phyloP scores from a whole-genome alignment of 2,329 filamentous ascomycete genomes.

The Fusarium brevicatenulatum region DNA sequence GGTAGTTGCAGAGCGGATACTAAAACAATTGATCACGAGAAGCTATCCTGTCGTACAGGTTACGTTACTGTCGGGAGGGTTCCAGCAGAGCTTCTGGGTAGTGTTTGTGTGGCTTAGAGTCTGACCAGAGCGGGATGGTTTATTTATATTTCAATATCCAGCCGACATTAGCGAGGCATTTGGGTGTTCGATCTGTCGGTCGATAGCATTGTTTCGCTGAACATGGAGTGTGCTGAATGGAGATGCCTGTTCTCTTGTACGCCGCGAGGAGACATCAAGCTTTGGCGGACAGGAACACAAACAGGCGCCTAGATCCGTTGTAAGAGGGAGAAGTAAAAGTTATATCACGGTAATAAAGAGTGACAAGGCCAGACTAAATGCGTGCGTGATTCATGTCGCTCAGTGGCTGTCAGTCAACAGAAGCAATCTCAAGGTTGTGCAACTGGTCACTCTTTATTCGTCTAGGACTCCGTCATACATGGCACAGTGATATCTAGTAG shows the following conservation, averaged over 20 bases:
- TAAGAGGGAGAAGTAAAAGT: neutral
- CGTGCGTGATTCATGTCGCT: neutral
- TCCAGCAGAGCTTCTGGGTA: slow-evolving; percentile 11
- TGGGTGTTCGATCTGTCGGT: neutral
- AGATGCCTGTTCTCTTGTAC: slow-evolving; percentile 12
- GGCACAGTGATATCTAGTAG: neutral
- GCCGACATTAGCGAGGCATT: neutral
- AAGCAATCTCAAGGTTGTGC: slow-evolving; percentile 28
- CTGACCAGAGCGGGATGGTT: neutral
- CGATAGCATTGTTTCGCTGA: slow-evolving; percentile 24
- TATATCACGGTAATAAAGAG: slow-evolving; percentile 2
- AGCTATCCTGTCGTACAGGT: slow-evolving; percentile 35
- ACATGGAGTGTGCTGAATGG: slow-evolving; percentile 18
- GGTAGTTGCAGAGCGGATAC: slow-evolving; percentile 22
- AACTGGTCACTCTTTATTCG: slow-evolving; percentile 11
- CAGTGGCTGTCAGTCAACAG: slow-evolving; percentile 17
- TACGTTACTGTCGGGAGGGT: slow-evolving; percentile 25
- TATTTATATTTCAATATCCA: slow-evolving; percentile 9
- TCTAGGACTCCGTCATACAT: slow-evolving; percentile 12
- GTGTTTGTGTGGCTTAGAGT: slow-evolving; percentile 15
- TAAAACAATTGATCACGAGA: slow-evolving; percentile 32
- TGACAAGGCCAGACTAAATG: slow-evolving; percentile 9
- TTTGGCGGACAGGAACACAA: slow-evolving; percentile 7
- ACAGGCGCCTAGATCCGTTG: slow-evolving; percentile 2
- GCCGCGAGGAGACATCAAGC: neutral